phyloP scores from a whole-genome alignment of 2,329 filamentous ascomycete species.

The Cladosporium phlei region DNA sequence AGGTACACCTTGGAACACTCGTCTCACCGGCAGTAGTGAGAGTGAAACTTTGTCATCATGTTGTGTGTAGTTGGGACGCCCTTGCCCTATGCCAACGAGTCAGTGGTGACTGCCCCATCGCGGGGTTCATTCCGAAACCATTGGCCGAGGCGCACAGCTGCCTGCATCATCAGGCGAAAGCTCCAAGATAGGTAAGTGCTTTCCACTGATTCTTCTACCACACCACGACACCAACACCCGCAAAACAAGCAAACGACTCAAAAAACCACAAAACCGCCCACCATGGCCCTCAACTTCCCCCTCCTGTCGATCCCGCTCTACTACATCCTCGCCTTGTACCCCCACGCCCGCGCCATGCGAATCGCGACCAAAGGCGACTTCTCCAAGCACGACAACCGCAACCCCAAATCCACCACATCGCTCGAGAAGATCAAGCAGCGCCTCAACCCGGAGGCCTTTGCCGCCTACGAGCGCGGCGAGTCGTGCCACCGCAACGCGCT shows the following conservation, averaged over 20 bases:
- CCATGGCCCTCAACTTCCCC: constrained; percentile 34
- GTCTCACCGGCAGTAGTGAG: too few relatives aligned
- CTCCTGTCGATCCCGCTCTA: constrained; percentile 43
- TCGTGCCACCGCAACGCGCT: constrained; percentile 44
- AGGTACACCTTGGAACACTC: too few relatives aligned
- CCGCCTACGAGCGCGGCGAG: constrained; percentile 41
- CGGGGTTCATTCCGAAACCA: too few relatives aligned
- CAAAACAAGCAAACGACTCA: background rate
- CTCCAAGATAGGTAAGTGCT: too few relatives aligned
- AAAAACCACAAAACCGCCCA: constrained; percentile 4
- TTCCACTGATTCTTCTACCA: too few relatives aligned
- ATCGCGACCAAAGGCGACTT: constrained; percentile 35
- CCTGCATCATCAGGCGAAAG: too few relatives aligned
- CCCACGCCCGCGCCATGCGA: constrained; percentile 36
- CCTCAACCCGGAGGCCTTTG: constrained; percentile 35
- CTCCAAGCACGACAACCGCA: constrained; percentile 40
- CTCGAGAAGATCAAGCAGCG: constrained; percentile 34
- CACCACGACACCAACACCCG: too few relatives aligned
- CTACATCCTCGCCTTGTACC: constrained; percentile 39
- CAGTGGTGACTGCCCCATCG: too few relatives aligned
- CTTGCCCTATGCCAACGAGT: too few relatives aligned
- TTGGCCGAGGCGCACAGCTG: too few relatives aligned
- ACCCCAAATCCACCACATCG: constrained; percentile 36
- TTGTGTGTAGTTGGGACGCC: too few relatives aligned
- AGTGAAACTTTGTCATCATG: too few relatives aligned